These are phyloP conservation scores for Oryza meyeriana DNA, from an alignment of 176 grass and related monocot species.

Conservation along the genomic window DNA sequence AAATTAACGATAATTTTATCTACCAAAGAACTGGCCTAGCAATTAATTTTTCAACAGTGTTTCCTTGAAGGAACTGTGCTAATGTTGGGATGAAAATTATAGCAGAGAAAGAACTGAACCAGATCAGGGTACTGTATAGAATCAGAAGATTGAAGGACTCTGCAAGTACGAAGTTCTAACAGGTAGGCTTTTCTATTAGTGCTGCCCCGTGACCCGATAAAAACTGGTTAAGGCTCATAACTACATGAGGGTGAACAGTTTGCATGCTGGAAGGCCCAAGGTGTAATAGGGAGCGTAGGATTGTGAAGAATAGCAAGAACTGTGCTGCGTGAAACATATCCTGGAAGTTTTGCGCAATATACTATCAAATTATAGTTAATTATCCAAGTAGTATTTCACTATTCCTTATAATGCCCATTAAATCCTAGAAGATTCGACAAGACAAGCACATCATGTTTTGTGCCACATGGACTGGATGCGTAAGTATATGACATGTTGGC, in stretches of 20 bases:
- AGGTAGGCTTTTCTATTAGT: no score
- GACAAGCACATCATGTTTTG: neutral
- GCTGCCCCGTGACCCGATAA: no score
- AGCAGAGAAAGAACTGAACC: no score
- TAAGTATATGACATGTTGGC: neutral
- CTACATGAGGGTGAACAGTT: neutral
- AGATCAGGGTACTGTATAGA: no score
- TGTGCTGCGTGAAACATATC: neutral
- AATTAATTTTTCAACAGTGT: neutral
- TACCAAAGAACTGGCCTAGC: neutral
- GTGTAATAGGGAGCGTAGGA: neutral
- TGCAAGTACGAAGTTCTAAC: no score
- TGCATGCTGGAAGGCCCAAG: neutral
- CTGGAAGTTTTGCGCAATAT: neutral
- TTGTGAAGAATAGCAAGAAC: neutral
- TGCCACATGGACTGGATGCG: neutral
- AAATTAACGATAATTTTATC: neutral
- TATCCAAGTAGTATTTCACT: neutral
- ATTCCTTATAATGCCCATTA: neutral
- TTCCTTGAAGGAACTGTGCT: neutral
- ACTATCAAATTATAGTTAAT: neutral
- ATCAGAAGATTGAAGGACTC: no score
- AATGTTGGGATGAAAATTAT: no score
- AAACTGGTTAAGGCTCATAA: no score
- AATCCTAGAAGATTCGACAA: neutral